Base-by-base conservation (phyloP, 306 rosid species). In the Glycine soja region DNA sequence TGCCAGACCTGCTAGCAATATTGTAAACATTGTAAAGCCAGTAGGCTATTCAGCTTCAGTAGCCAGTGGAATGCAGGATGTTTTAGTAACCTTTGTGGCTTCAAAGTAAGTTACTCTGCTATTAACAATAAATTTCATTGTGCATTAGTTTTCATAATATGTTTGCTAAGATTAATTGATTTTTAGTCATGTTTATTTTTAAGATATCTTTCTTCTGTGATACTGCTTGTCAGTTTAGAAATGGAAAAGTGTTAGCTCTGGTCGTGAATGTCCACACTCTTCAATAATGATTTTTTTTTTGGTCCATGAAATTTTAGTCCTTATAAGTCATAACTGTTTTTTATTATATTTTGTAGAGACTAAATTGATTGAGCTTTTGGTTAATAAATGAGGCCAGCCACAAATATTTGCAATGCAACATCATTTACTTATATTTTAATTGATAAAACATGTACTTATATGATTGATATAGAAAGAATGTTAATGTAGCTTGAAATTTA, bases 21-120 rank as follows among this genome's bases (percentile, higher is more conserved):
- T 95, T 77, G 89, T 89, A 67, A 89, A 82, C 88, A 95, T 95
- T 76, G 16, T 92, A 72, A 92, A 79, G 91, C 95, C 97, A 19
- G 80, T 92, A 38, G 91, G 91, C 50, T 92, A 80, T 83, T 75
- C 92, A 76, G 83, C 93, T 77, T 70, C 92, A 4, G 84, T 82
- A 74, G 47, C 88, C 42, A 85, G 85, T 50, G 81, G 74, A 66
- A 9, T 67, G 58, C 89, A 84, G 77, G 97, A 95, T 78, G 89
- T 84, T 61, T 48, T 38, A 46, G 91, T 92, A 13, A 88, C 90
- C 76, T 95, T 92, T 65, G 57, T 78, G 81, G 98, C 87, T 70
- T 32, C 76, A 88, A 92, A 97, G 97, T 95, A 76, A 74, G 93
- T 85, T 78, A 46, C 77, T 47, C 79, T 53, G 58, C 61, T 30